Base-by-base conservation (phyloP, 192 early-diverging fungal species). In the Paraglomus occultum region DNA sequence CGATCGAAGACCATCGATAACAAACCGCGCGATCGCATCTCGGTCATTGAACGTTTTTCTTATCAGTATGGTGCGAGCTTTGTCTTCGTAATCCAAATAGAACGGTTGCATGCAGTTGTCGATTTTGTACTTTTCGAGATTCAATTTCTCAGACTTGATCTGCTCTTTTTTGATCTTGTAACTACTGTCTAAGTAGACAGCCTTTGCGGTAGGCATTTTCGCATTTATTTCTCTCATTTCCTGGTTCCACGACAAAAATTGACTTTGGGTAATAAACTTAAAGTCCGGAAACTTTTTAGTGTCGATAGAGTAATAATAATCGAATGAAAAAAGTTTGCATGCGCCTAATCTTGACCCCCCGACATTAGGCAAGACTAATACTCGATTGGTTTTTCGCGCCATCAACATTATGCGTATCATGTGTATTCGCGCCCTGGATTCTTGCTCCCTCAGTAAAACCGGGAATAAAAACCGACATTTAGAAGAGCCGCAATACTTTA, bases 401-500 rank as follows among this genome's bases (percentile, higher is more conserved):
- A 57, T 8, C 5, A 39, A 12, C 14, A 14, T 57, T 3, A 39
- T 39, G 40, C 23, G 5, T 3, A 17, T 22, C 14, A 20, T 7
- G 40, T 57, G 54, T 39, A 57, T 18, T 39, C 40, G 23, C 5
- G 22, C 54, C 5, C 54, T 22, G 40, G 54, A 14, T 22, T 57
- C 54, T 57, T 57, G 54, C 40, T 57, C 54, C 7, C 1, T 8
- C 5, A 62, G 1, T 46, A 23, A 71, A 9, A n/a, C 38, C 4
- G 69, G 57, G 11, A 71, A 71, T 43, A 71, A 58, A 59, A 61
- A 71, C 44, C 49, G 40, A 49, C 69, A 71, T 17, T 1, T 12
- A 0, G 57, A 45, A 6, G 5, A 0, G 10, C 69, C 52, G 42
- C 69, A 71, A 48, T 71, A 71, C 20, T 59, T 55, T 5, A 64